These are phyloP conservation scores for Populus pruinosa DNA, from an alignment of 345 rosid genomes.

Conservation along the genomic window DNA sequence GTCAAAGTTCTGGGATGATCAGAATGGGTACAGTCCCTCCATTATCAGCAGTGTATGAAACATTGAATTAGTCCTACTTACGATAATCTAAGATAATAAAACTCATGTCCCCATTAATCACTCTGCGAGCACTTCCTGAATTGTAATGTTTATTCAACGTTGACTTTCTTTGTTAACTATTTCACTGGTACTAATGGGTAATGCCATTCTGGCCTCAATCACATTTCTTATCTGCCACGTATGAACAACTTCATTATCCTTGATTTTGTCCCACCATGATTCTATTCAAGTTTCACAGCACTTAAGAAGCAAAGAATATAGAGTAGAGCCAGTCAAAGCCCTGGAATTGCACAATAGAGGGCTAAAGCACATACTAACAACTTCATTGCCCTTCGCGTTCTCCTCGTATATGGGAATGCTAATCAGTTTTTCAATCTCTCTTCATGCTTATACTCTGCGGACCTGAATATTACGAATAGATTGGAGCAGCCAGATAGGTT, in stretches of 20 bases:
- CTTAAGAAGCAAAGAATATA: no score
- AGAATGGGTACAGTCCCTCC: slow-evolving; percentile 24
- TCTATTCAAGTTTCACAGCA: not conserved
- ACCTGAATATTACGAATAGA: no score
- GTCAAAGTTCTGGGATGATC: slow-evolving; percentile 30
- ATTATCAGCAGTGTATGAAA: slow-evolving; percentile 15
- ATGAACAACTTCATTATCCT: not conserved
- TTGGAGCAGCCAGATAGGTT: no score
- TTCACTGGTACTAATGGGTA: not conserved
- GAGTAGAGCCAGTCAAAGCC: no score
- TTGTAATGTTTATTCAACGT: no score
- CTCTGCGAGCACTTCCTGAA: not conserved
- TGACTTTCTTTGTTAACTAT: not conserved
- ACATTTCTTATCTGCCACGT: not conserved
- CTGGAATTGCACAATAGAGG: no score
- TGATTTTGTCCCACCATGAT: not conserved
- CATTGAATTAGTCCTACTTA: not conserved
- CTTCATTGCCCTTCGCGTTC: no score
- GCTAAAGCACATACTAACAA: no score
- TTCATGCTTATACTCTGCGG: no score
- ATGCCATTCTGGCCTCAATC: not conserved
- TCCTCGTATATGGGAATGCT: no score
- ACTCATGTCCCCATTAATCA: not conserved
- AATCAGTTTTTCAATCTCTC: no score
- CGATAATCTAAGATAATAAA: not conserved